Conservation (phyloP, 768 basidiomycete genomes). For the Lactifluus subvellereus region DNA sequence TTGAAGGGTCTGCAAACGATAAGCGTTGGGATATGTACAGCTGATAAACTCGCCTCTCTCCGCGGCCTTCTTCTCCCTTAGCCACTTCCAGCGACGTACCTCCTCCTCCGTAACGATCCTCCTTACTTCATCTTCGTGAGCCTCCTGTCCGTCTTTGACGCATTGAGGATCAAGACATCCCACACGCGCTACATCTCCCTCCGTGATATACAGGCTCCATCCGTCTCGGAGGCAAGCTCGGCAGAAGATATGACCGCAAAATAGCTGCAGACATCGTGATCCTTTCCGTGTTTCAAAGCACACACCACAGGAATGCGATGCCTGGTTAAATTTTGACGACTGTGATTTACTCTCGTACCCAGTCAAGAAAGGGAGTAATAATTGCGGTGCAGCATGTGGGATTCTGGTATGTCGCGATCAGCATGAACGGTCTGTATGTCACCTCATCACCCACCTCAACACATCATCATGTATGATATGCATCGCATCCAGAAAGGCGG, state of each 20-base stretch:
- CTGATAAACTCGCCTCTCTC: constrained; percentile 52
- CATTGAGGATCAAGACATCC: constrained; percentile 79
- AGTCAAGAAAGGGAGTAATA: constrained; percentile 44
- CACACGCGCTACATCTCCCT: constrained; percentile 71
- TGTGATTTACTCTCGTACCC: constrained; percentile 44
- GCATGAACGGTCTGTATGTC: neutral
- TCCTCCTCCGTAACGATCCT: constrained; percentile 62
- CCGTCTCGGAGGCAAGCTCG: constrained; percentile 72
- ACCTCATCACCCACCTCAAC: constrained; percentile 3
- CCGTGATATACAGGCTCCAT: constrained; percentile 75
- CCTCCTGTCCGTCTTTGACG: constrained; percentile 56
- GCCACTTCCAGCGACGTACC: constrained; percentile 69
- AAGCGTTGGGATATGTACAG: neutral
- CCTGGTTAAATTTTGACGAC: constrained; percentile 51
- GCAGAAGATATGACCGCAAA: constrained; percentile 80
- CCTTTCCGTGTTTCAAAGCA: constrained; percentile 75
- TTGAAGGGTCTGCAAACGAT: constrained; percentile 55
- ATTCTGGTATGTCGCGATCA: constrained; percentile 35
- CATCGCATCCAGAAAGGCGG: constrained; percentile 51
- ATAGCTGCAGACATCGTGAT: constrained; percentile 60
- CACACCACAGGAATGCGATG: constrained; percentile 67
- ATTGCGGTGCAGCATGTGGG: constrained; percentile 49
- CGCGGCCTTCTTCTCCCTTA: constrained; percentile 62
- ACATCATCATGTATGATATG: constrained; percentile 31
- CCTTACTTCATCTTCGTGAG: constrained; percentile 65